Conservation (phyloP, 768 basidiomycete species). For the Clathrus columnatus region DNA sequence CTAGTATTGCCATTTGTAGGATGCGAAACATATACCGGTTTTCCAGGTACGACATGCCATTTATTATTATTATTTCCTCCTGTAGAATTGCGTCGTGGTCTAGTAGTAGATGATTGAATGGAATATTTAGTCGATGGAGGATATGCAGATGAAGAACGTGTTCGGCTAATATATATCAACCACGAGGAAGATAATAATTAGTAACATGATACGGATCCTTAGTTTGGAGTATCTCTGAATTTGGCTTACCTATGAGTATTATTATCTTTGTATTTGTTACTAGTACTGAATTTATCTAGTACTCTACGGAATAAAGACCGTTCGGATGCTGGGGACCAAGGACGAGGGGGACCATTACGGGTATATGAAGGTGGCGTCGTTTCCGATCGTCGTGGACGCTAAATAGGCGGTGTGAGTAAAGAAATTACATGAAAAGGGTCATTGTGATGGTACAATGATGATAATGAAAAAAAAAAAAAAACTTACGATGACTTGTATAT, state of each 20-base stretch:
- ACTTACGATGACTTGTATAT: no score
- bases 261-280: no score
- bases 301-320: neutral
- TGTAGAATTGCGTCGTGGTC: neutral
- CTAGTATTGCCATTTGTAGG: no score
- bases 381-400: neutral
- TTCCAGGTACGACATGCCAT: neutral
- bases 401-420: neutral
- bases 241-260: neutral
- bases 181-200: neutral
- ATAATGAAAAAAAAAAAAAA: neutral
- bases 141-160: neutral
- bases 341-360: neutral
- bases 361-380: neutral
- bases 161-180: neutral
- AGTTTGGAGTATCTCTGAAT: neutral
- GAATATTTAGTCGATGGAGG: neutral
- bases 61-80: neutral
- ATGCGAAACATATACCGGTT: no score
- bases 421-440: neutral
- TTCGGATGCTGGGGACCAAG: neutral
- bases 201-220: neutral
- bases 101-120: neutral
- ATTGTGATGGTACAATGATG: neutral
- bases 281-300: neutral